phyloP scores from a whole-genome alignment of 345 rosid species.

The Salix udensis region DNA sequence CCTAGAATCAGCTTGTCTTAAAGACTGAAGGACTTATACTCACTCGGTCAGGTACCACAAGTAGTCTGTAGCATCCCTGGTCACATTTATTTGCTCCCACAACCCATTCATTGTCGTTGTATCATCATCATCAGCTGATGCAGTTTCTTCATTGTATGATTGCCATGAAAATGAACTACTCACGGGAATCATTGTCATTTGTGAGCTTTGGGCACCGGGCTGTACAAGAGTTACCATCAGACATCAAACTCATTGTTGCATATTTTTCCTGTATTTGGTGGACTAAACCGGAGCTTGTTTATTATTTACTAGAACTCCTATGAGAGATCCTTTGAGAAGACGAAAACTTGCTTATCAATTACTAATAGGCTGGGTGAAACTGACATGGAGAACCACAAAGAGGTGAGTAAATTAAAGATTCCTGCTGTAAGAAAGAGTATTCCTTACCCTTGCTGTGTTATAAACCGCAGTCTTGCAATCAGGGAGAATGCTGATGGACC shows the following conservation, averaged over 20 bases:
- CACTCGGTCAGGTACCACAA: conserved; percentile 49
- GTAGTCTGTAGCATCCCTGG: conserved; percentile 44
- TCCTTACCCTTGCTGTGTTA: conserved; percentile 39
- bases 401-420: background rate
- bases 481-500: conserved; percentile 52
- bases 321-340: background rate
- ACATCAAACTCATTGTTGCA: background rate
- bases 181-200: conserved; percentile 32
- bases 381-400: background rate
- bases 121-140: conserved; percentile 28
- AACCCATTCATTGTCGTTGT: conserved; percentile 32
- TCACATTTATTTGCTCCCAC: conserved; percentile 36
- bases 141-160: conserved; percentile 36
- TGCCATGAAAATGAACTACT: conserved; percentile 36
- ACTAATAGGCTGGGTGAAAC: background rate
- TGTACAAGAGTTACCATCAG: conserved; percentile 5
- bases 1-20: background rate
- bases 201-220: conserved; percentile 31
- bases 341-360: too few relatives aligned
- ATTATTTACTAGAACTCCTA: background rate
- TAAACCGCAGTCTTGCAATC: conserved; percentile 38
- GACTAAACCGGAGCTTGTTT: background rate
- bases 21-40: conserved; percentile 6
- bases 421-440: background rate
- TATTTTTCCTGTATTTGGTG: too few relatives aligned